A percentile compares a stretch with the other conserved stretches of the same genome.
These are phyloP conservation scores for Tolypocladium nubicola DNA, from an alignment of 2,329 filamentous ascomycete genomes.

Conservation along the genomic window DNA sequence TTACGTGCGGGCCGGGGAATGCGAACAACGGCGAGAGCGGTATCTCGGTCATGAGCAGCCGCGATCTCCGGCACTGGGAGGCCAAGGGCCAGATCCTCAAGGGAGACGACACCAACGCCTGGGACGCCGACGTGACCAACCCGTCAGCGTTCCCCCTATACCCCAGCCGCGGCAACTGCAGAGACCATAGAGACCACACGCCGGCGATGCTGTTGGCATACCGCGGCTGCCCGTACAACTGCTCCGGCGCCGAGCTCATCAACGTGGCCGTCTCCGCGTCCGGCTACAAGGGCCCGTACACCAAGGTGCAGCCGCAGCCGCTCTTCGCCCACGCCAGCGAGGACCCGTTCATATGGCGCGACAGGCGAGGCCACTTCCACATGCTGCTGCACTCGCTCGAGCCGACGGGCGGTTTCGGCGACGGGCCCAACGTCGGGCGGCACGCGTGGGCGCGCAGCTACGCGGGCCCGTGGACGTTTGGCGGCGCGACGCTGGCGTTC, in stretches of 20 bases:
- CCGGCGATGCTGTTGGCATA: neutral
- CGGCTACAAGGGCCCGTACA: slow-evolving; percentile 7
- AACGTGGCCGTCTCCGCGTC: neutral
- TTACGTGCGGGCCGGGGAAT: slow-evolving; percentile 11
- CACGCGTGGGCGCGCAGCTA: neutral
- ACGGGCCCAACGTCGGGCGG: slow-evolving; percentile 6
- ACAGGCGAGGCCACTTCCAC: slow-evolving; percentile 21
- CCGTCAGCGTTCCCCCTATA: neutral
- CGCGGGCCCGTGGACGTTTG: neutral
- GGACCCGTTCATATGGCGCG: slow-evolving; percentile 22
- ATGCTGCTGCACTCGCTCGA: slow-evolving; percentile 21
- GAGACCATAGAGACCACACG: neutral
- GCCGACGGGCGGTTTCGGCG: slow-evolving; percentile 13
- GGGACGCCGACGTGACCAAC: neutral
- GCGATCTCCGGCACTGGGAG: slow-evolving; percentile 8
- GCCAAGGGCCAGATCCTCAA: slow-evolving; percentile 7
- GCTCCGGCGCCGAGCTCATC: neutral
- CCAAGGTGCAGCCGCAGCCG: slow-evolving; percentile 8
- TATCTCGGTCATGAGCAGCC: slow-evolving; percentile 15
- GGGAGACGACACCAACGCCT: neutral
- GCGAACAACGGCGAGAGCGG: slow-evolving; percentile 11
- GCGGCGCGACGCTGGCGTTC: neutral
- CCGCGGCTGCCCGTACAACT: neutral
- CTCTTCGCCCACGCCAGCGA: slow-evolving; percentile 11
- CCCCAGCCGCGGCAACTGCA: neutral